These are phyloP conservation scores for Crithidia expoeki DNA, from an alignment of 208 protist genomes.

Conservation along the genomic window DNA sequence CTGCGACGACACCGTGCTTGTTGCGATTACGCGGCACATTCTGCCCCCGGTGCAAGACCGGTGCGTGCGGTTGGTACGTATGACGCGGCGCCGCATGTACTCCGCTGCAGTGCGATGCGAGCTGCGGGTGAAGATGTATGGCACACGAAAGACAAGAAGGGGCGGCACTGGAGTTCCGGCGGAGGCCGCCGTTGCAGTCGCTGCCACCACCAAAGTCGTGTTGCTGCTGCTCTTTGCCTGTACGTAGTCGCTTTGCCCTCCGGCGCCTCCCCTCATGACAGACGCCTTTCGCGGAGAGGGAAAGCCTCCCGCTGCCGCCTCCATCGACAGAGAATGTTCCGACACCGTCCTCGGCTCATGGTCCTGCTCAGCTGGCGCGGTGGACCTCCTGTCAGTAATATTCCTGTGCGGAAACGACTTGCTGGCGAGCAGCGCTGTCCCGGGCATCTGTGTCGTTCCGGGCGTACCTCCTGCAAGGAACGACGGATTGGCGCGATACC, in stretches of 20 bases:
- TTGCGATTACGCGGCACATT: background rate
- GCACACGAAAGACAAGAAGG: constrained; percentile 1
- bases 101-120: constrained; percentile 6
- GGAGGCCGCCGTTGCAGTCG: background rate
- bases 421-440: background rate
- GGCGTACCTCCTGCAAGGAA: background rate
- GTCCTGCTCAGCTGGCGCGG: background rate
- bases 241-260: background rate
- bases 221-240: background rate
- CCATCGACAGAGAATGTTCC: background rate
- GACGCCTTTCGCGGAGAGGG: too few relatives aligned
- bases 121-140: background rate
- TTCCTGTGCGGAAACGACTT: background rate
- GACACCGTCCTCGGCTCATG: background rate
- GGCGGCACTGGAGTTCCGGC: background rate
- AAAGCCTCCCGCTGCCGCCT: too few relatives aligned
- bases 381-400: background rate
- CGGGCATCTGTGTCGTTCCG: background rate
- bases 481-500: background rate
- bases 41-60: constrained; percentile 9
- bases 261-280: too few relatives aligned
- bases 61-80: background rate
- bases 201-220: background rate
- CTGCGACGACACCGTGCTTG: background rate
- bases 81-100: constrained; percentile 3